Conservation (phyloP, 768 basidiomycete genomes). For the Tylopilus balloui region DNA sequence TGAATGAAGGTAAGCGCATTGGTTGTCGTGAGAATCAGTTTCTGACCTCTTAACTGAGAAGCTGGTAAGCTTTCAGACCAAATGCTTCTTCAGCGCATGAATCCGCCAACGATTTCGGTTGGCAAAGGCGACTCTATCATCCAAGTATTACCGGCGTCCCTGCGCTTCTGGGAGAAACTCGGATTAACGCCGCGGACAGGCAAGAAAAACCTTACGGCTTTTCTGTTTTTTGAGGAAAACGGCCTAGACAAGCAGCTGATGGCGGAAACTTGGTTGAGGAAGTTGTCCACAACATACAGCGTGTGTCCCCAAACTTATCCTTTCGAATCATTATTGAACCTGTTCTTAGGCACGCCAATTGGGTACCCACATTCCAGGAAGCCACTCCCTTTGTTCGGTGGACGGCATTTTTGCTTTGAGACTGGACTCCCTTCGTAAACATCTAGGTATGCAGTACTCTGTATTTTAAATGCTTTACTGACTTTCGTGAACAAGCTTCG, state of each 20-base stretch:
- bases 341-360: constrained; percentile 52
- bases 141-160: constrained; percentile 63
- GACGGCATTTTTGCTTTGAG: constrained; percentile 61
- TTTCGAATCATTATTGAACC: constrained; percentile 11
- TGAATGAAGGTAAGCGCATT: constrained; percentile 33
- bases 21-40: neutral
- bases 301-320: constrained; percentile 38
- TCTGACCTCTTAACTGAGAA: constrained; percentile 3
- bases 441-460: constrained; percentile 41
- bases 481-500: constrained; percentile 35
- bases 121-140: constrained; percentile 66
- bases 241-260: constrained; percentile 42
- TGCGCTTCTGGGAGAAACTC: constrained; percentile 85
- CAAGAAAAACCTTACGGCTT: constrained; percentile 63
- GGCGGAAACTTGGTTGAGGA: constrained; percentile 58
- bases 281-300: constrained; percentile 49
- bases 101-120: constrained; percentile 57
- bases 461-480: neutral
- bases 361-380: constrained; percentile 54
- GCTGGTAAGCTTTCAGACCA: constrained; percentile 1
- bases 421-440: constrained; percentile 70
- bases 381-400: constrained; percentile 39
- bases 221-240: constrained; percentile 64
- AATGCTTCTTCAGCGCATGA: constrained; percentile 32
- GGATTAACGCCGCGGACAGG: constrained; percentile 69